Evolutionary conservation across 208 protist species (phyloP), one percentile per base, ranked within the genome.

Genomic region (Borovskyia barvae): DNA sequence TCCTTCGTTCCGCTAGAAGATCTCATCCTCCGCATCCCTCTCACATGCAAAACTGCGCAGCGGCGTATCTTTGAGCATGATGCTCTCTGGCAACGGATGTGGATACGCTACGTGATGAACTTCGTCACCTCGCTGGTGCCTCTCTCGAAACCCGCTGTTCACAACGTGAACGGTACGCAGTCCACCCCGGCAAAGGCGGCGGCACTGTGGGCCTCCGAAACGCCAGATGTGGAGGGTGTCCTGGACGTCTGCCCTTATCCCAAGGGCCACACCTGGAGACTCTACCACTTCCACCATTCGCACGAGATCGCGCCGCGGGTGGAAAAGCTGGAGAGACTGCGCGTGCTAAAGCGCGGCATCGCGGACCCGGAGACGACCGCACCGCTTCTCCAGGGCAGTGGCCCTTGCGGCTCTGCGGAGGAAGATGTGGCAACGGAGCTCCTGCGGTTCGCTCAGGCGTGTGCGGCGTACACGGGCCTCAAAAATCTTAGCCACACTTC

Each of bases 1-100:
- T n/a, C 63, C 45, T 70, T 56, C 39, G 36, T 70, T 19, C 63
- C 63, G 3, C 17, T 70, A 14, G 42, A 52, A 17, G 63, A 70
- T 26, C 47, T 70, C 5, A 45, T 70, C 6, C 29, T 20, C n/a
- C 25, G 26, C 26, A 9, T 70, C 32, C 25, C 63, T 19, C 5
- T 29, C 14, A 46, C 46, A 14, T 46, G 46, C 48, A 46, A 36
- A 17, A 48, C 46, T 1, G 50, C 3, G 2, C 30, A 55, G 2
- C 63, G 47, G 11, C 63, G 63, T 28, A 29, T 54, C 12, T 52
- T 30, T 19, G 47, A 12, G 1, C 54, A 51, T 32, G 14, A 70
- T 19, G 28, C 39, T 0, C 54, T 70, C 12, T 70, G 63, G 63
- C 63, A 70, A 55, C 53, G 63, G 63, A 46, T 70, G 42, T 70